These are phyloP conservation scores for Penicillium sp. DNA, from an alignment of 2,329 filamentous ascomycete species.

Conservation along the genomic window DNA sequence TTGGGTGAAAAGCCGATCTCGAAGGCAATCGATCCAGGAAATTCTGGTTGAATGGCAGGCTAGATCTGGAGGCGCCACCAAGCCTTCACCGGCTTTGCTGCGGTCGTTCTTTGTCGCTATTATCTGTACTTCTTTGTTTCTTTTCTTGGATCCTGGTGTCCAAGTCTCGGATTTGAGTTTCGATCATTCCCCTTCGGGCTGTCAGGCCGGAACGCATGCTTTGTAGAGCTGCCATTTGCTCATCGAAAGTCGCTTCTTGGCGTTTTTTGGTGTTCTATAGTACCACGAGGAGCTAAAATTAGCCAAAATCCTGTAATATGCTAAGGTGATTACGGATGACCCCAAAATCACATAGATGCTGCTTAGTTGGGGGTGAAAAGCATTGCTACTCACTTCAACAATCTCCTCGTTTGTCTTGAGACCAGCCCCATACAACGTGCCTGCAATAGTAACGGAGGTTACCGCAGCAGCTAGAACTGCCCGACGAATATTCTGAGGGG, in stretches of 20 bases:
- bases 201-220: constrained; percentile 51
- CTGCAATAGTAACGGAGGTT: constrained; percentile 57
- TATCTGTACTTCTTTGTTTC: constrained; percentile 36
- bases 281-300: not conserved
- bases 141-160: constrained; percentile 44
- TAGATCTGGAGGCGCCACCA: not conserved
- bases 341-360: not conserved
- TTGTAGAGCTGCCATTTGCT: constrained; percentile 57
- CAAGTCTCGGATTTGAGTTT: constrained; percentile 57
- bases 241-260: constrained; percentile 53
- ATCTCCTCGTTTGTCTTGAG: constrained; percentile 56
- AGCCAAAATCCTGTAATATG: not conserved
- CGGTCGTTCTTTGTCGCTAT: constrained; percentile 26
- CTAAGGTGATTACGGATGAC: not conserved
- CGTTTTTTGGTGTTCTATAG: constrained; percentile 47
- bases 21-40: not conserved
- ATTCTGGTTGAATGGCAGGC: not conserved
- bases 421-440: constrained; percentile 60
- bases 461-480: constrained; percentile 57
- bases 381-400: constrained; percentile 46
- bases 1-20: not conserved
- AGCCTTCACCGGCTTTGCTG: not conserved
- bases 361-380: not conserved
- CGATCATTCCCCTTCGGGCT: constrained; percentile 53
- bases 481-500: constrained; percentile 45